Base-by-base conservation (phyloP, 495 filamentous ascomycete genomes). In the Podospora pseudoanserina region DNA sequence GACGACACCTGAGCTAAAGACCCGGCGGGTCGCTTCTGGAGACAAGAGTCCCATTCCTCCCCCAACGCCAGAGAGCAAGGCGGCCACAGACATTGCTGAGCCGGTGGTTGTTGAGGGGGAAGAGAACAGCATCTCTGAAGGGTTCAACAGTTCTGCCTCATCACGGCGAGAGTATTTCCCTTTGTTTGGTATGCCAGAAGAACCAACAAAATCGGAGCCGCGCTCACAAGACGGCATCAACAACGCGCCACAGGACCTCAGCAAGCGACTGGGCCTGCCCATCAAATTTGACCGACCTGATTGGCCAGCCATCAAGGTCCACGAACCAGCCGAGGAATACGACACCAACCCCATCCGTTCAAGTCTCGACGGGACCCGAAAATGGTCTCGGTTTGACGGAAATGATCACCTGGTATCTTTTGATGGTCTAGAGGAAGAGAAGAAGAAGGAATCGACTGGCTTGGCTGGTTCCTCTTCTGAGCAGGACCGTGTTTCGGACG, bases 301-400 rank as follows among this genome's bases (percentile, higher is more conserved):
- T 18, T 53, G 27, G 28, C 68, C 73, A 23, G 30, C 66, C 4
- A 76, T 76, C 63, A 70, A 69, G 30, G 67, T 76, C 32, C 72
- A 72, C 26, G 59, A 64, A 7, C 66, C 70, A 3, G 23, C 60
- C 2, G 70, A 76, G 23, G 72, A 68, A 13, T 19, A 62, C 18
- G 55, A 20, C 18, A 18, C 55, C 55, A 58, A 58, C 55, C 55
- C 55, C 23, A 58, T 58, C 23, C 58, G 30, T 16, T 19, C 15
- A 56, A 66, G 61, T 58, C 23, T 58, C 6, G 55, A 58, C n/a
- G 55, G 55, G 55, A 7, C 39, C 39, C 39, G 39, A 1, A 49
- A 49, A 49, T 49, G 39, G 39, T 49, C 39, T 49, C 39, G 39
- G 39, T 49, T 49, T 16, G 39, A 49, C 9, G 39, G 9, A 2